Base-by-base conservation (phyloP, 2,329 filamentous ascomycete genomes). In the Cytospora paraplurivora region DNA sequence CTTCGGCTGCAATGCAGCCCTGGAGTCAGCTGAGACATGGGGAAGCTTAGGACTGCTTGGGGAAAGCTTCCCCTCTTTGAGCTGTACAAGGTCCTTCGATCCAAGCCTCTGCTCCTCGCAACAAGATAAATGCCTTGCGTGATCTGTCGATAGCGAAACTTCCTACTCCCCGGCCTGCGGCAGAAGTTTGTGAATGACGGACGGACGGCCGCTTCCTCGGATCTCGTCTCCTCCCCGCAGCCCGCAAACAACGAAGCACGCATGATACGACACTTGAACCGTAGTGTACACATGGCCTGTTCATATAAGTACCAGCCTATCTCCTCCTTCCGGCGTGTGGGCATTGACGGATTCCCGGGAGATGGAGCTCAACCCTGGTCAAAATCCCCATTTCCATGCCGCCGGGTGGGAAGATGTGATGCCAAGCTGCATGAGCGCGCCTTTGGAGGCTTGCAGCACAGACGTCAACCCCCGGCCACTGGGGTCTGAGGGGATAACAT, bases 401-500 rank as follows among this genome's bases (percentile, higher is more conserved):
- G 44, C 35, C 49, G 54, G 59, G 59, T 61, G 51, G 38, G 19
- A 61, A 55, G 41, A 34, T 61, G 58, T 61, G 58, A 61, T 55
- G 58, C 38, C 33, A 61, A 44, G 55, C 37, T 65, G 63, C 59
- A 62, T 59, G 59, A 59, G 54, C 33, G 8, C n/a, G 63, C 51
- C 51, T 65, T 62, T 62, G 59, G 55, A 52, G 32, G 47, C 38
- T 44, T 59, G 59, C 63, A 55, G 59, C 59, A 57, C 41, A 57
- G 34, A 52, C 56, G 44, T 27, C 55, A 38, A 19, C 44, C 53
- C 11, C n/a, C 35, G 34, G n/a, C 7, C 50, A 38, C 21, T 33
- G 35, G 34, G 50, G 62, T 47, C 27, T 44, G 37, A 62, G 59
- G 54, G 35, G 19, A 50, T 27, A 27, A 27, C 27, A 27, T 62